Evolutionary conservation across 768 basidiomycete genomes (phyloP), one percentile per base, ranked within the genome.

Genomic region (Termitomyces sp.): DNA sequence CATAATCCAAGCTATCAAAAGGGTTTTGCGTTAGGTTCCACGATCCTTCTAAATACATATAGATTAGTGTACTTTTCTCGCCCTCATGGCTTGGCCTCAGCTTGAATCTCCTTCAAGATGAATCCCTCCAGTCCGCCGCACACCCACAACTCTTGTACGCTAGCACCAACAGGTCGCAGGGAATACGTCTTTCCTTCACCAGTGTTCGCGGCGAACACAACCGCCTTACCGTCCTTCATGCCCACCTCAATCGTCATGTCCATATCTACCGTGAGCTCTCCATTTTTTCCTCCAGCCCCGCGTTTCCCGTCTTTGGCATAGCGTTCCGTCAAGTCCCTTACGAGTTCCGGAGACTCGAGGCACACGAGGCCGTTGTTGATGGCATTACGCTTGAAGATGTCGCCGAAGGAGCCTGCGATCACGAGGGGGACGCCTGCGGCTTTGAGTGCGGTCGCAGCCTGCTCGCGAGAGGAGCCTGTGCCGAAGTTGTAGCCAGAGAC

Each of bases 291-390:
- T 1, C 96, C 96, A 14, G 84, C 79, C 19, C 90, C 89, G 1
- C 96, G 77, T 69, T 75, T 76, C 0, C 89, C 91, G 47, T 85
- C 86, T 69, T 83, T 86, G 0, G 86, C 89, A 68, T 87, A 92
- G 46, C 74, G 71, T 40, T 74, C 72, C 1, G 97, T 98, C 54
- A 98, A 77, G 63, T 97, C 94, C 17, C 76, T 73, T 17, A 98
- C 89, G 40, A 99, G 83, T 65, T 90, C 90, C 0, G 96, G 95
- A 57, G 85, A 89, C 73, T 98, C 96, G 44, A 98, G 72, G 68
- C 97, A 97, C 50, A 99, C 92, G 6, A 99, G 79, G 10, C 95
- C 96, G 68, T 99, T 98, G 76, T 99, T 99, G 76, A 98, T 98
- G 17, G 94, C 90, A 71, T 99, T 99, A 32, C 97, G 86, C 77